A percentile compares a stretch with the other conserved stretches of the same genome.
Evolutionary conservation across 2,329 filamentous ascomycete genomes (phyloP).

Genomic region (Tolypocladium ovalisporum): DNA sequence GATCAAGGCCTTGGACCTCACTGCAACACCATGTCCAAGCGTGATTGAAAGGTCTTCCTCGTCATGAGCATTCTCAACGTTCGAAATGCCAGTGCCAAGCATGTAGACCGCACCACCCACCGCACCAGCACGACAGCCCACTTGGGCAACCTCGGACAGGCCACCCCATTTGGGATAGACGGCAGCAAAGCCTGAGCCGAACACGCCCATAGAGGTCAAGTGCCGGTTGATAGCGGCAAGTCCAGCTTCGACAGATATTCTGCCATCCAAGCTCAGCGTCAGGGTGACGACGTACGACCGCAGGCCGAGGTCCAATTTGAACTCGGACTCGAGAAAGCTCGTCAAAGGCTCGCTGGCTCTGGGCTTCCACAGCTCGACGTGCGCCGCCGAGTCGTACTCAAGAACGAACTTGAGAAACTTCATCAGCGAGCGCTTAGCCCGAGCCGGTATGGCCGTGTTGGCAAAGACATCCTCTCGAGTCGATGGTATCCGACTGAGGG

Average conservation of each 20-base stretch:
- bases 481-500: conserved; percentile 66
- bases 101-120: conserved; percentile 90
- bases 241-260: conserved; percentile 52
- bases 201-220: conserved; percentile 73
- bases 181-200: conserved; percentile 81
- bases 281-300: conserved; percentile 55
- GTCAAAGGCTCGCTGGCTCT: conserved; percentile 44
- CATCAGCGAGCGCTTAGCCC: conserved; percentile 79
- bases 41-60: conserved; percentile 28
- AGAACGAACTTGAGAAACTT: conserved; percentile 86
- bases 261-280: conserved; percentile 59
- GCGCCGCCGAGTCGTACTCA: conserved; percentile 51
- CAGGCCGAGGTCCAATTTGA: conserved; percentile 57
- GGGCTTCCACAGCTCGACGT: conserved; percentile 46
- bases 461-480: conserved; percentile 88
- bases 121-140: conserved; percentile 79
- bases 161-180: conserved; percentile 92
- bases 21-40: conserved; percentile 45
- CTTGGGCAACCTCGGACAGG: conserved; percentile 78
- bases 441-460: conserved; percentile 62
- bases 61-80: conserved; percentile 9
- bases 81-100: conserved; percentile 57
- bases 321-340: conserved; percentile 48
- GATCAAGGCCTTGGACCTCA: conserved; percentile 46
- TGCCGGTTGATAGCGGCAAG: conserved; percentile 68